Percentiles rank a stretch among this genome's conserved stretches.
Evolutionary conservation across 192 early-diverging fungal species (phyloP).

Genomic region (Umbelopsis ramanniana): DNA sequence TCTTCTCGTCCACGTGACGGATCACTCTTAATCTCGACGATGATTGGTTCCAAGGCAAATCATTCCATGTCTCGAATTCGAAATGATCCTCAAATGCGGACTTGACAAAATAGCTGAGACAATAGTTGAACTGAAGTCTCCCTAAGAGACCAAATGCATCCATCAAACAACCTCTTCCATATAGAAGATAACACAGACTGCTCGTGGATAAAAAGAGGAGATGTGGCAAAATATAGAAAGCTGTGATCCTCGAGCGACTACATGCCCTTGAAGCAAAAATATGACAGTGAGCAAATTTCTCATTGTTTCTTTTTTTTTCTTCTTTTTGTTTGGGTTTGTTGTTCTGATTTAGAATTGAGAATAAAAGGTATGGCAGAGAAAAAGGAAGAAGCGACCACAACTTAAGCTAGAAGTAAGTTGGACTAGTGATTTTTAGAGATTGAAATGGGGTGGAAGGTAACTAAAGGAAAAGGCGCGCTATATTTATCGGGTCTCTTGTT

Average conservation of each 20-base stretch:
- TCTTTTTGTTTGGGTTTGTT: background rate
- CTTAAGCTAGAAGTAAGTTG: background rate
- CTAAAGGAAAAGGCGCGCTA: background rate
- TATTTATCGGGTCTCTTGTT: slow-evolving; percentile 32
- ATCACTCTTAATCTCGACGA: no score
- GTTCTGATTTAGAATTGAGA: background rate
- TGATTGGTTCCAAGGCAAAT: background rate
- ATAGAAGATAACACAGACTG: background rate
- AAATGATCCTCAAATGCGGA: background rate
- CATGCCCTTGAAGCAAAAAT: background rate
- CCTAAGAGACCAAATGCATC: background rate
- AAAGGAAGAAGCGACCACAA: background rate
- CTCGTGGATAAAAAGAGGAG: background rate
- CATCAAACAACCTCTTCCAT: background rate
- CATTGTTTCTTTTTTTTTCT: no score
- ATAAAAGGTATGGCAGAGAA: background rate
- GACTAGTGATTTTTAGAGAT: background rate
- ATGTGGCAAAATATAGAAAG: background rate
- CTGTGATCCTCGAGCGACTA: background rate
- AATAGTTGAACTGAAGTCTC: background rate
- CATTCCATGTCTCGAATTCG: background rate
- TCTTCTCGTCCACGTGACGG: background rate
- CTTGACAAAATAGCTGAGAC: no score
- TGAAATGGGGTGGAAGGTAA: background rate
- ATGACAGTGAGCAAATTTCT: background rate